Evolutionary conservation across 306 rosid species (phyloP), one percentile per base, ranked within the genome.

Genomic region (Castanospermum australe): DNA sequence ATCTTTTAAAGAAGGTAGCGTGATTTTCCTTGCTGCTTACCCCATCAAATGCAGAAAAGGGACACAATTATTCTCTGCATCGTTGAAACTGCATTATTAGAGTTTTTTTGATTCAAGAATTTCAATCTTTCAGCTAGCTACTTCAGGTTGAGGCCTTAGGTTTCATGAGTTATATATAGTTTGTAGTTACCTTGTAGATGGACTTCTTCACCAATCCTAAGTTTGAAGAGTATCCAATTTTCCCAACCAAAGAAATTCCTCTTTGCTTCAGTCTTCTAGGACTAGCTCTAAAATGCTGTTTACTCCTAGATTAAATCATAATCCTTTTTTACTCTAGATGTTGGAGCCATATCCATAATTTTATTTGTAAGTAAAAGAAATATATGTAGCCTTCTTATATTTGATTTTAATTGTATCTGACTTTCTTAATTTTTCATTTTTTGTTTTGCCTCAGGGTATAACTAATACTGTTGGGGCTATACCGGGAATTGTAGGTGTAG

Each of bases 401-500:
- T 69, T 36, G 33, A 71, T 50, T 75, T 10, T 73, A 71, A 54
- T 41, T 30, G 21, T 75, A 22, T 65, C 74, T 38, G 15, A 24
- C 71, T 54, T 79, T 61, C 15, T 17, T 48, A 20, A 22, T 45
- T 68, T 54, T 73, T 61, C 36, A 17, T 67, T 71, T 63, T 65
- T 33, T 75, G 28, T 11, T 71, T 24, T 66, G 63, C 72, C 71
- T 72, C 88, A 91, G 97, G 98, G 99, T 79, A 95, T 95, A 60
- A 95, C 99, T 52, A 95, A 93, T 77, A 93, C 99, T 1, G 91
- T 93, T 55, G 99, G 97, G 77, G 98, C 99, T 2, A 71, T 93
- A 71, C 99, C 98, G 60, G 98, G 98, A 78, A 93, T 93, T 36
- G 89, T 95, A 63, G 98, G 98, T 24, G 96, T 95, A 67, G 97